phyloP scores from a whole-genome alignment of 305 asterid species.

The Fraxinus ornus region DNA sequence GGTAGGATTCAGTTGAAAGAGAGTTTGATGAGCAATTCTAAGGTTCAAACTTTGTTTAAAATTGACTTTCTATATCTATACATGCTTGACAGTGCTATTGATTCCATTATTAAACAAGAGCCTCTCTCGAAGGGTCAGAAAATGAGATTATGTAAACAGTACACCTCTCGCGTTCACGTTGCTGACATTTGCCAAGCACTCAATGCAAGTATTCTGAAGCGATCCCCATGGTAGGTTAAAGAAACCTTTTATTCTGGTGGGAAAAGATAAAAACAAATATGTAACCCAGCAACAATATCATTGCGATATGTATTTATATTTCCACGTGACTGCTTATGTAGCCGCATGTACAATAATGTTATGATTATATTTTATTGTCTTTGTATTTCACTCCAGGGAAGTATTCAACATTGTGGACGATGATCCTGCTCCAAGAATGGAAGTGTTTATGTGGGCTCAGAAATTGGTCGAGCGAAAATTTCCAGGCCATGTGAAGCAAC shows the following conservation, averaged over 20 bases:
- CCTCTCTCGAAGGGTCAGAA: constrained; percentile 57
- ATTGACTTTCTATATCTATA: not conserved
- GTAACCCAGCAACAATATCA: not conserved
- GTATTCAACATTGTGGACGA: constrained; percentile 80
- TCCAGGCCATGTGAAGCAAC: constrained; percentile 31
- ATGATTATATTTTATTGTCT: not conserved
- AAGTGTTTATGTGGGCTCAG: constrained; percentile 64
- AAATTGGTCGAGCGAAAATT: constrained; percentile 54
- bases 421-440: constrained; percentile 74
- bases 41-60: not conserved
- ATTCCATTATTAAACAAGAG: constrained; percentile 64
- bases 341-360: not conserved
- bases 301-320: too few species aligned
- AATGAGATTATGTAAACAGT: constrained; percentile 50
- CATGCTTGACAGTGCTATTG: constrained; percentile 64
- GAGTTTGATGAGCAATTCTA: not conserved
- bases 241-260: not conserved
- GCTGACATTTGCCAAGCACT: constrained; percentile 83
- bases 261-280: not conserved
- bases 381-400: constrained; percentile 38
- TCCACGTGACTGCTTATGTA: not conserved
- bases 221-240: constrained; percentile 50
- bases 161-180: constrained; percentile 82
- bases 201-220: constrained; percentile 60
- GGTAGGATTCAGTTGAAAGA: not conserved